Evolutionary conservation across 345 rosid genomes (phyloP).

Genomic region (Brassica rapa): DNA sequence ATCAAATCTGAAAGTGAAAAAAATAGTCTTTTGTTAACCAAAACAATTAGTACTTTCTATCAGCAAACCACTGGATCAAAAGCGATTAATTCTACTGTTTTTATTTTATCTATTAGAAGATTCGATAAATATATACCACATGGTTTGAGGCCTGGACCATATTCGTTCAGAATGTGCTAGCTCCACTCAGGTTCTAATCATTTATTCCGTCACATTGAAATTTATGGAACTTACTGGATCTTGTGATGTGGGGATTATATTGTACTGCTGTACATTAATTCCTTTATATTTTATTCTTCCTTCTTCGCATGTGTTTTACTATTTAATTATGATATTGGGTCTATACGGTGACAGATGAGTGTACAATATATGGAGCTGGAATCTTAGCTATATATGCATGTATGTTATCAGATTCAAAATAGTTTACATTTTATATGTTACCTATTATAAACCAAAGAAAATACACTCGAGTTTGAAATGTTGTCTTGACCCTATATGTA

Average conservation of each 20-base stretch:
- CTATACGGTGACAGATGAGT: not conserved
- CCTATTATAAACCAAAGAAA: not conserved
- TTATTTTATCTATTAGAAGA: not conserved
- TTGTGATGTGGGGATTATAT: not conserved
- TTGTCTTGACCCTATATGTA: not conserved
- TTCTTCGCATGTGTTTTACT: not conserved
- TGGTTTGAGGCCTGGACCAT: not conserved
- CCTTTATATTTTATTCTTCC: not conserved
- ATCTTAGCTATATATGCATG: not conserved
- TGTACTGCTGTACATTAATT: not conserved
- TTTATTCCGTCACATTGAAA: not conserved
- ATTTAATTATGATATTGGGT: not conserved
- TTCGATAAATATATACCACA: not conserved
- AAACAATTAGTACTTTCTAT: not conserved
- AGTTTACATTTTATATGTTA: not conserved
- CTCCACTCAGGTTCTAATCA: not conserved
- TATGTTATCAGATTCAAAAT: not conserved
- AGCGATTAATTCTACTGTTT: not conserved
- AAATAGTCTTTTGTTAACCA: not conserved
- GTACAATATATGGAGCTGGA: not conserved
- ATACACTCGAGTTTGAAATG: not conserved
- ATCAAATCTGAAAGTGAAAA: not conserved
- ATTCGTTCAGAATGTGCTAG: not conserved
- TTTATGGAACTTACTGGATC: not conserved
- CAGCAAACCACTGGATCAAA: not conserved